phyloP scores from a whole-genome alignment of 768 basidiomycete genomes.

The Flagelloscypha sp. region DNA sequence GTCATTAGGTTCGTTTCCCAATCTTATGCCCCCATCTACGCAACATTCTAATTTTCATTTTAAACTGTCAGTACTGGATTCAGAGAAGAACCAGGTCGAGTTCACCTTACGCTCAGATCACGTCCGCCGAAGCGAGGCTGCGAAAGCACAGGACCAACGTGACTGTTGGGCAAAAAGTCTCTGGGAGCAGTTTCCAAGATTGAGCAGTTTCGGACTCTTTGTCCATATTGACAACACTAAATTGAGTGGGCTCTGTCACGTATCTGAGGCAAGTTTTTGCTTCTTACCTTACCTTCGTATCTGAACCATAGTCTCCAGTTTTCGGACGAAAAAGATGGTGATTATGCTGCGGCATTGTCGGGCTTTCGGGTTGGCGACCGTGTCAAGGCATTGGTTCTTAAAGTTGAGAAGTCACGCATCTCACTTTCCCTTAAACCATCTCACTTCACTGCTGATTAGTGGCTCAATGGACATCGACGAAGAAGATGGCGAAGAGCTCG shows the following conservation, averaged over 20 bases:
- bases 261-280: conserved; percentile 62
- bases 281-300: neutral
- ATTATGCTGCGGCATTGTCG: conserved; percentile 67
- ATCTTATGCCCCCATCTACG: neutral
- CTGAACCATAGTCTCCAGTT: conserved; percentile 39
- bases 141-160: conserved; percentile 30
- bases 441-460: conserved; percentile 65
- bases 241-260: conserved; percentile 87
- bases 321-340: conserved; percentile 79
- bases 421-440: conserved; percentile 89
- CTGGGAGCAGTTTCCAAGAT: conserved; percentile 72
- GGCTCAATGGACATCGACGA: conserved; percentile 29
- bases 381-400: conserved; percentile 70
- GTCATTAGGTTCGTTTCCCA: conserved; percentile 62
- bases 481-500: conserved; percentile 19
- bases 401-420: conserved; percentile 67
- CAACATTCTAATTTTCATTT: neutral
- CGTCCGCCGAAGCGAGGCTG: too few relatives aligned
- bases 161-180: conserved; percentile 61
- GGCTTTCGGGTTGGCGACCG: conserved; percentile 82
- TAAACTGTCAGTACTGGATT: conserved; percentile 52
- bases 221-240: conserved; percentile 81
- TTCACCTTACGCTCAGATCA: conserved; percentile 77
- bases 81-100: conserved; percentile 73
- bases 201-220: conserved; percentile 89